A percentile compares a stretch with the other conserved stretches of the same genome.
These are phyloP conservation scores for Avena atlantica DNA, from an alignment of 176 grass and related monocot species.

Conservation along the genomic window DNA sequence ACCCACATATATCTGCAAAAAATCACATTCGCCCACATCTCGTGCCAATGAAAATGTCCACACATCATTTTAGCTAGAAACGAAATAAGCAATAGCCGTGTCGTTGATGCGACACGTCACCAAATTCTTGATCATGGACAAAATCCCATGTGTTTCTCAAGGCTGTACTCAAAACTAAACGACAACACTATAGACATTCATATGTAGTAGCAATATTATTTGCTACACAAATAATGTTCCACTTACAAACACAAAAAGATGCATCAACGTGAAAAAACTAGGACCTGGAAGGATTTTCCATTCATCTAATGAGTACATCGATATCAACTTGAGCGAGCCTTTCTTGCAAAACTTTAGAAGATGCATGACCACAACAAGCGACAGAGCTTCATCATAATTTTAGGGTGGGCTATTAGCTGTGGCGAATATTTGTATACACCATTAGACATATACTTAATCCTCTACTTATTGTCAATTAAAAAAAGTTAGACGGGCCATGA, in stretches of 20 bases:
- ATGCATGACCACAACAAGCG: neutral
- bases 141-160: neutral
- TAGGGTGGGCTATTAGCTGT: too few species aligned
- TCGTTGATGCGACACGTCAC: neutral
- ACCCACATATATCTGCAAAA: neutral
- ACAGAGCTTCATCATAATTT: too few species aligned
- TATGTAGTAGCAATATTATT: too few species aligned
- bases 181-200: neutral
- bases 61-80: neutral
- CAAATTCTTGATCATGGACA: neutral
- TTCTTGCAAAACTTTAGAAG: neutral
- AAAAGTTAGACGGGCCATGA: too few species aligned
- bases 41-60: too few species aligned
- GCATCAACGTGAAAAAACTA: too few species aligned
- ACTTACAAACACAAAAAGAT: too few species aligned
- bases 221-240: too few species aligned
- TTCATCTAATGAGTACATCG: neutral
- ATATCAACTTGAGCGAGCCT: neutral
- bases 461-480: too few species aligned
- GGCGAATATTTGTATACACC: too few species aligned
- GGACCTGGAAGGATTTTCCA: neutral
- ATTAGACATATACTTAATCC: too few species aligned
- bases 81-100: neutral
- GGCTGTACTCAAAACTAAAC: neutral
- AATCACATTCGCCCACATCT: too few species aligned